phyloP scores from a whole-genome alignment of 2,329 filamentous ascomycete species.

The Monosporascus sp. region DNA sequence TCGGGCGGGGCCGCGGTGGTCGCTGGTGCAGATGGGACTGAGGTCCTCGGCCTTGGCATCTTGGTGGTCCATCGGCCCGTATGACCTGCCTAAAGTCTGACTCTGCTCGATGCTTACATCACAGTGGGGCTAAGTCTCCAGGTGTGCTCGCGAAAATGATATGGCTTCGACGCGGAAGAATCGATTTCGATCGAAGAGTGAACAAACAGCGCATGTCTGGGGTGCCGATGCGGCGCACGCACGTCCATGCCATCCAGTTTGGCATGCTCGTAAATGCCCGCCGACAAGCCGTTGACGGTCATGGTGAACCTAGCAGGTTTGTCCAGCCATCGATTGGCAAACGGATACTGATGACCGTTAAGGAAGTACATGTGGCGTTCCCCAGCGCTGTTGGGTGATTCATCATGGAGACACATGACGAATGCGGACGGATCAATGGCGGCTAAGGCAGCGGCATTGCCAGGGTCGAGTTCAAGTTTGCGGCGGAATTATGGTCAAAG shows the following conservation, averaged over 20 bases:
- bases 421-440: slow-evolving; percentile 9
- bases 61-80: slow-evolving; percentile 5
- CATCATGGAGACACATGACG: slow-evolving; percentile 12
- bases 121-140: slow-evolving; percentile 1
- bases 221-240: slow-evolving; percentile 5
- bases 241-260: slow-evolving; percentile 13
- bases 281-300: slow-evolving; percentile 11
- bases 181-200: neutral
- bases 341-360: slow-evolving; percentile 2
- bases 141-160: neutral
- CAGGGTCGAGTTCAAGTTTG: slow-evolving; percentile 4
- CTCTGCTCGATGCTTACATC: slow-evolving; percentile 2
- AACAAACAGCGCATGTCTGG: neutral
- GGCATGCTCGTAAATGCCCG: slow-evolving; percentile 9
- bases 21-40: slow-evolving; percentile 3
- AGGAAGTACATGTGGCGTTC: slow-evolving; percentile 9
- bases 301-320: slow-evolving; percentile 10
- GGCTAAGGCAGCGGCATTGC: slow-evolving; percentile 2
- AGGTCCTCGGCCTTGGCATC: slow-evolving; percentile 1
- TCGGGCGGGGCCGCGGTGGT: slow-evolving; percentile 3
- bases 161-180: neutral
- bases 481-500: slow-evolving; percentile 1
- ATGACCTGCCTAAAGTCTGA: neutral
- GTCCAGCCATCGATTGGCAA: slow-evolving; percentile 13
- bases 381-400: slow-evolving; percentile 3